Base-by-base conservation (phyloP, 352 stramenopile species). In the Phytophthora sojae region DNA sequence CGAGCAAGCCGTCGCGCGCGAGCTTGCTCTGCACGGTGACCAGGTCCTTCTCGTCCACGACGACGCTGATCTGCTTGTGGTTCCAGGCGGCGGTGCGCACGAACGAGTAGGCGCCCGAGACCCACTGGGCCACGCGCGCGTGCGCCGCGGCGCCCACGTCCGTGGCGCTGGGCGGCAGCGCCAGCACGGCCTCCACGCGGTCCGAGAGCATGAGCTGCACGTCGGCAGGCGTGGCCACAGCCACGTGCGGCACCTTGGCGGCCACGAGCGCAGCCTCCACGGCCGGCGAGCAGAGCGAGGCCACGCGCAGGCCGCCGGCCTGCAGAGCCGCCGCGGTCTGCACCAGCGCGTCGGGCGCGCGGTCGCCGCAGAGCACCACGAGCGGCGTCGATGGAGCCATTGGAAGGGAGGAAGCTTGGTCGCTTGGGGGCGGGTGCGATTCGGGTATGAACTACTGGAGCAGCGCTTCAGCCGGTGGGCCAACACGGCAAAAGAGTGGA, bases 51-150 rank as follows among this genome's bases (percentile, higher is more conserved):
- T 90, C 79, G 73, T 95, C 80, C 29, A 94, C 77, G 5, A 97
- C 70, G 39, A 97, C 90, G 60, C 75, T 86, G 60, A 95, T 92
- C 75, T 94, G 88, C 73, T 94, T 91, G 79, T 97, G 77, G 75
- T 96, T 93, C 86, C 91, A 94, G 3, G 91, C 90, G 8, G 90
- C 87, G 2, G 89, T 85, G 69, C 90, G 91, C 59, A 95, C 88
- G 57, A 96, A 93, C 45, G 86, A 81, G 62, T 87, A 91, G 35
- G 87, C 80, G 60, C 89, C 89, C 14, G 81, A 88, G 57, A 94
- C 83, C 90, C 85, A 96, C 47, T 73, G 58, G 52, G 83, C 76
- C 50, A 96, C 76, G 8, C 76, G 76, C 29, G 73, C 64, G 64
- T 89, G 83, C 39, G 82, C 77, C 29, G 57, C 71, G 2, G 73